Conservation (phyloP, 73 alveolate species). For the Paramecium sonneborni region DNA sequence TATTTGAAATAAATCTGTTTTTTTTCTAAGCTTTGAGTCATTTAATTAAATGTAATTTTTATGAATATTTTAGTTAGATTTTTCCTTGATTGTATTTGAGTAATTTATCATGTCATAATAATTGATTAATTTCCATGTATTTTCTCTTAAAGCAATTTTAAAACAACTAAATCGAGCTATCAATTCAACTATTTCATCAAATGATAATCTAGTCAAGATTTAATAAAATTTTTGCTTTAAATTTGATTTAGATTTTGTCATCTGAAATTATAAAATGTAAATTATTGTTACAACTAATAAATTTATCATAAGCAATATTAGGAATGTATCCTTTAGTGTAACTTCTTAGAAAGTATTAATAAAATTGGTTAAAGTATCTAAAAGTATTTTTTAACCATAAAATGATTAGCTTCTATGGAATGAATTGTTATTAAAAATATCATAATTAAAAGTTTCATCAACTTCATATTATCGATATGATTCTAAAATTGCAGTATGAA, state of each 20-base stretch:
- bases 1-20: not conserved
- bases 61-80: not conserved
- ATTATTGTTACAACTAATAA: not conserved
- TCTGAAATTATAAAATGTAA: not conserved
- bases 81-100: not conserved
- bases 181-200: conserved; percentile 7
- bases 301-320: not conserved
- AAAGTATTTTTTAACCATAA: not conserved
- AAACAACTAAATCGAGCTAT: conserved; percentile 17
- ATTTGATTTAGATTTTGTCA: not conserved
- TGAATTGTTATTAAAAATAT: not conserved
- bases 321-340: not conserved
- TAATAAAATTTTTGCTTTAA: not conserved
- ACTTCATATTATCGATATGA: not conserved
- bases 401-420: not conserved
- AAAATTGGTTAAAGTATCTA: not conserved
- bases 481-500: not conserved
- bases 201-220: not conserved
- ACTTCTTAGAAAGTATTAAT: not conserved
- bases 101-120: not conserved
- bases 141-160: not conserved
- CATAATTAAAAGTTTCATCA: not conserved
- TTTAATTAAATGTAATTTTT: not conserved
- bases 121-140: not conserved
- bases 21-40: not conserved